These are phyloP conservation scores for Aspergillus thermomutatus DNA, from an alignment of 2,329 filamentous ascomycete species.

Conservation along the genomic window DNA sequence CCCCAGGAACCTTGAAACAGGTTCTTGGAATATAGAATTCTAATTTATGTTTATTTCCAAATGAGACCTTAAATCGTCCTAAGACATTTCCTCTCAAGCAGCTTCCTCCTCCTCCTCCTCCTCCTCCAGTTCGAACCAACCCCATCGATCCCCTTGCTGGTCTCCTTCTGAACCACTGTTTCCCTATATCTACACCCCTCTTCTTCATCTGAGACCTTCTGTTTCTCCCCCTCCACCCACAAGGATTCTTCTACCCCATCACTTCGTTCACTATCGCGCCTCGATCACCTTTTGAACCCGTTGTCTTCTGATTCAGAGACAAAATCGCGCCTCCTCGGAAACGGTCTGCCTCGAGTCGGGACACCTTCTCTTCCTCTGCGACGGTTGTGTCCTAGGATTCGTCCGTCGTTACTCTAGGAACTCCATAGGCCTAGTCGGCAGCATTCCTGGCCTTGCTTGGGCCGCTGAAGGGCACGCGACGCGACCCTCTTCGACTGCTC, in stretches of 20 bases:
- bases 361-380: not conserved
- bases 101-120: constrained; percentile 7
- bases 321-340: constrained; percentile 20
- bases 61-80: constrained; percentile 9
- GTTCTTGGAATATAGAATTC: not conserved
- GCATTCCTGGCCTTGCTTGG: constrained; percentile 42
- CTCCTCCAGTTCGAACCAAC: constrained; percentile 11
- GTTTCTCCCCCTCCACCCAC: not conserved
- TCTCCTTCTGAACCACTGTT: constrained; percentile 6
- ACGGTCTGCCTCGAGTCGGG: constrained; percentile 7
- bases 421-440: constrained; percentile 28
- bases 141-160: constrained; percentile 19
- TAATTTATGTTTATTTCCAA: not conserved
- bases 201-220: constrained; percentile 17
- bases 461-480: constrained; percentile 35
- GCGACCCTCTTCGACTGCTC: constrained; percentile 23
- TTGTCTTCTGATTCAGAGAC: constrained; percentile 17
- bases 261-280: constrained; percentile 2
- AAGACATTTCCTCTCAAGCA: constrained; percentile 15
- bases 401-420: constrained; percentile 33
- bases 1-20: constrained; percentile 4
- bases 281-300: constrained; percentile 1
- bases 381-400: constrained; percentile 5
- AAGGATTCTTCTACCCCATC: constrained; percentile 6
- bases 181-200: constrained; percentile 19